Evolutionary conservation across 495 filamentous ascomycete genomes (phyloP), one percentile per base, ranked within the genome.

Genomic region (Cercophora newfieldiana): DNA sequence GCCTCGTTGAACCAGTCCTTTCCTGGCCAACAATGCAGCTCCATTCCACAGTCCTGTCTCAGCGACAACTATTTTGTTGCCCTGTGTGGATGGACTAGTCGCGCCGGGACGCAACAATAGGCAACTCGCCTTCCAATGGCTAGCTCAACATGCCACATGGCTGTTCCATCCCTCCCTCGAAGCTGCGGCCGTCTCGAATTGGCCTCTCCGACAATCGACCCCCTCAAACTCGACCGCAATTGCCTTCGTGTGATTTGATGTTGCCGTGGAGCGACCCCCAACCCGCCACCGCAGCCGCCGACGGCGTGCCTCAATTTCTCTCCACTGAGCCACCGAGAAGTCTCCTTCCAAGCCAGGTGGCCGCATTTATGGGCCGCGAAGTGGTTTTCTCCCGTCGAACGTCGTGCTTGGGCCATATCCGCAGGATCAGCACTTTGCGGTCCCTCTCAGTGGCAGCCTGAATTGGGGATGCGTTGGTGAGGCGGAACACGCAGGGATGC

Each of bases 11-110:
- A 44, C 51, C 51, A 55, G 50, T 30, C 61, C 49, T 22, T 65
- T 50, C 63, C 37, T 65, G 63, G 53, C 50, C 21, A 14, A 5
- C 53, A 30, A 60, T 60, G 58, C 58, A 60, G 33, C 58, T 58
- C 25, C 54, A 29, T 1, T 28, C 7, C 14, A 56, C 22, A 1
- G 7, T 19, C 54, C 4, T 57, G 54, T 57, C 54, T 57, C 54
- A 57, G 54, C 54, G n/a, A 26, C 22, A 26, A 10, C 24, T 44
- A 26, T 7, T 57, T 22, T 22, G 28, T 26, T 25, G 54, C 54
- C 16, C 25, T 26, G 7, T 44, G 54, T 30, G 18, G 26, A 28
- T 10, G n/a, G 26, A 25, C 54, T 26, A 28, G 54, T 29, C 26
- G 18, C 16, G 6, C 21, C 26, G 24, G 54, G 54, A 57, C n/a